Base-by-base conservation (phyloP, 192 early-diverging fungal species). In the Linderina pennispora region DNA sequence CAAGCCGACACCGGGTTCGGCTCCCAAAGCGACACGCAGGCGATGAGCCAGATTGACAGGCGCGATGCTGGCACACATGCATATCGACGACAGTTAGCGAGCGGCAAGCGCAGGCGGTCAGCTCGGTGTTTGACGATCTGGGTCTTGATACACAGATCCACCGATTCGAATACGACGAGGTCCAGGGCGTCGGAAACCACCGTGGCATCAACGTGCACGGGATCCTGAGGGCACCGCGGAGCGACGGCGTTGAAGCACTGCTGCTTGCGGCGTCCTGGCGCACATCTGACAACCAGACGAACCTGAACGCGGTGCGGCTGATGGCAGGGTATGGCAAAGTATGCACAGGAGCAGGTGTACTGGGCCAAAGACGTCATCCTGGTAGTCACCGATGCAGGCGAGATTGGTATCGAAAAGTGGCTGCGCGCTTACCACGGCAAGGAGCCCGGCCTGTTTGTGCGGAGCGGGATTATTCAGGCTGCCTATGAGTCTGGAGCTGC, bases 351-450 rank as follows among this genome's bases (percentile, higher is more conserved):
- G 21, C 65, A 81, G 41, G 82, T 81, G 35, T 86, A 91, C 62
- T 94, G 92, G 89, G 83, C 91, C 33, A 91, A 94, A 62, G 94
- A 97, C 59, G 77, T 94, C 17, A 82, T 97, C 8, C 83, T 97
- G 38, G 61, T 97, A 13, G 81, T 94, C 8, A 82, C 91, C 0
- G 90, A 92, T 53, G 71, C 80, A 2, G 86, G 81, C 25, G 74
- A 79, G 16, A 38, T 66, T 4, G 94, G 94, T 1, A 83, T 85
- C 14, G 83, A 89, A 45, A 82, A 81, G 21, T 97, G 90, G 90
- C 72, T 97, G 23, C 79, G 86, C 24, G 85, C 87, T 10, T 97
- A 97, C 58, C 94, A 94, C 65, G 91, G 89, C 16, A 53, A 65
- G 33, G 55, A 18, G 17, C 23, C 39, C 16, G 55, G 54, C 33